Evolutionary conservation across 1,284 basidiomycete species (phyloP).

Genomic region (Heterobasidion annosum): DNA sequence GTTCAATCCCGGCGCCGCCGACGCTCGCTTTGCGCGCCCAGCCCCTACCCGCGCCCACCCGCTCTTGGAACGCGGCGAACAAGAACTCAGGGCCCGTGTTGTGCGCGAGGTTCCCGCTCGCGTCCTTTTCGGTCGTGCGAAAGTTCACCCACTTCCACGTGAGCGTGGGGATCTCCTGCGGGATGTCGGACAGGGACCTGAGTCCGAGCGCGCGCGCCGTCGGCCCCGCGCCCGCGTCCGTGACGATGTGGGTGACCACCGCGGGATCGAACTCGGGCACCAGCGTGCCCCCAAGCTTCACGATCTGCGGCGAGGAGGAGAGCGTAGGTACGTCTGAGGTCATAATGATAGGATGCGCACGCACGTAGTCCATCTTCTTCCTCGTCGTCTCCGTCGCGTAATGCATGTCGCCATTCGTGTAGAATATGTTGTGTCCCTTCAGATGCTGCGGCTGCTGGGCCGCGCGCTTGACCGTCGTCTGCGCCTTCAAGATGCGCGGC

Average conservation of each 20-base stretch:
- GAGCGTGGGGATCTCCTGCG: slow-evolving; percentile 50
- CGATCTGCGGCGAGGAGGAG: slow-evolving; percentile 32
- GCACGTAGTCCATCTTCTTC: slow-evolving; percentile 50
- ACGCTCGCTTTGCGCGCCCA: neutral
- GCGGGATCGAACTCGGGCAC: slow-evolving; percentile 43
- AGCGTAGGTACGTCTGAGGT: neutral
- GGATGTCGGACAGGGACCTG: slow-evolving; percentile 43
- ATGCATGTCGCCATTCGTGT: slow-evolving; percentile 45
- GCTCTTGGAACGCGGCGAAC: slow-evolving; percentile 31
- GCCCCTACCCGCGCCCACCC: slow-evolving; percentile 14
- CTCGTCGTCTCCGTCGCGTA: slow-evolving; percentile 41
- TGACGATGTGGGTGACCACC: slow-evolving; percentile 55
- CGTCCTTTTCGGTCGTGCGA: neutral
- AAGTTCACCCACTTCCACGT: slow-evolving; percentile 50
- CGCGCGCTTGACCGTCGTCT: neutral
- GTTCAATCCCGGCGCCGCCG: neutral
- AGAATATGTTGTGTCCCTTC: slow-evolving; percentile 45
- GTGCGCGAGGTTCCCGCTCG: slow-evolving; percentile 5
- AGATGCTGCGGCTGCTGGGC: slow-evolving; percentile 17
- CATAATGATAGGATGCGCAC: slow-evolving; percentile 14
- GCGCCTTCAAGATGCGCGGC: neutral
- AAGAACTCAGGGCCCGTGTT: slow-evolving; percentile 21
- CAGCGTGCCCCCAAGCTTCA: slow-evolving; percentile 41
- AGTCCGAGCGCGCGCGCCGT: slow-evolving; percentile 32
- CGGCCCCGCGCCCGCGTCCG: slow-evolving; percentile 28